phyloP scores from a whole-genome alignment of 1,284 basidiomycete genomes.

The Marasmius sp. region DNA sequence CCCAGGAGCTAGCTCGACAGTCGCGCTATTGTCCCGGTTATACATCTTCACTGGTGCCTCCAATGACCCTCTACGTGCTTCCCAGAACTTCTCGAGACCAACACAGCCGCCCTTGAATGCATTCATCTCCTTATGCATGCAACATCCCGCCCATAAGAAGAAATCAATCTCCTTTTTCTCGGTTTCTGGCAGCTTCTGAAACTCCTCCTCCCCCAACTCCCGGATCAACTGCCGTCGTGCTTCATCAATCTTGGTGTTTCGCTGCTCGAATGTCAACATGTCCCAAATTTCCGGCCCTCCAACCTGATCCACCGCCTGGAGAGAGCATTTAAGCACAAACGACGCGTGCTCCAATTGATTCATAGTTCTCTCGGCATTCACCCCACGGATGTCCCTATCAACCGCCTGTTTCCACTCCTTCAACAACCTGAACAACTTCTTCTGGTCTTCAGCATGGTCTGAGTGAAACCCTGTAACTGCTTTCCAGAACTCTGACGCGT shows the following conservation, averaged over 20 bases:
- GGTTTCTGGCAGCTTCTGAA: conserved; percentile 10
- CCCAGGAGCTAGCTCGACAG: conserved; percentile 2
- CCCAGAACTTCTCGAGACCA: conserved; percentile 14
- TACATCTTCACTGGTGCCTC: conserved; percentile 9
- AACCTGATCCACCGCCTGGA: not conserved
- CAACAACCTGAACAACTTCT: conserved; percentile 14
- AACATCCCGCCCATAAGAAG: conserved; percentile 26
- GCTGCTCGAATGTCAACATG: not conserved
- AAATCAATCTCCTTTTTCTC: conserved; percentile 15
- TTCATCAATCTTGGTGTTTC: not conserved
- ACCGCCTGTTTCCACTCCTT: conserved; percentile 11
- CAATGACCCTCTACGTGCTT: not conserved
- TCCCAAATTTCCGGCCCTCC: conserved; percentile 4
- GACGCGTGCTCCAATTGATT: not conserved
- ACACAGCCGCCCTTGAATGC: conserved; percentile 25
- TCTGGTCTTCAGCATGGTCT: conserved; percentile 20
- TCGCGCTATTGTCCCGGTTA: conserved; percentile 17
- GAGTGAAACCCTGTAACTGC: conserved; percentile 19
- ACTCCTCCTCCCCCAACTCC: conserved; percentile 11
- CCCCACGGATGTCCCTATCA: conserved; percentile 10
- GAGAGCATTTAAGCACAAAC: not conserved
- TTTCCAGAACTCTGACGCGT: conserved; percentile 13
- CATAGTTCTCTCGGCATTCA: not conserved
- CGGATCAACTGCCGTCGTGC: not conserved
- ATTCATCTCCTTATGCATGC: conserved; percentile 34